phyloP scores from a whole-genome alignment of 2,329 filamentous ascomycete species.

The Drechslera avenae region DNA sequence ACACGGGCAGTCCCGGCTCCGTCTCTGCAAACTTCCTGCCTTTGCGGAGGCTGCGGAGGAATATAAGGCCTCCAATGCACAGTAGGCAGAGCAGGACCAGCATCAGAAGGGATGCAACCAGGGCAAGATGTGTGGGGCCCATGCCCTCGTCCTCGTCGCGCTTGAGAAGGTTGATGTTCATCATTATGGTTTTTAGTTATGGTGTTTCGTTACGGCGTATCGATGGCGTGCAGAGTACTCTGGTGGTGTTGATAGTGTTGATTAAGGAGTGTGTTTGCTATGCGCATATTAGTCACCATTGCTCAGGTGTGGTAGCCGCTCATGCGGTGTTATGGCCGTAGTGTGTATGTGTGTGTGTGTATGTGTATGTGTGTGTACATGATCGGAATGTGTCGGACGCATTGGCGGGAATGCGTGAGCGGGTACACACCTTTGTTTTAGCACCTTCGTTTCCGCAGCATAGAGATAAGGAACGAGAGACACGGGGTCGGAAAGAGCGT shows the following conservation, averaged over 20 bases:
- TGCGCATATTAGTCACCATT: conserved; percentile 25
- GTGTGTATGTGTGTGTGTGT: conserved; percentile 6
- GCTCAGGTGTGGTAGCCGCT: conserved; percentile 8
- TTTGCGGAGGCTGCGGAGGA: conserved; percentile 71
- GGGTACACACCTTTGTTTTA: conserved; percentile 36
- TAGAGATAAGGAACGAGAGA: conserved; percentile 27
- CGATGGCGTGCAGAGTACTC: conserved; percentile 27
- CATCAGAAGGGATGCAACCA: conserved; percentile 79
- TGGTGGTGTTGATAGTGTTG: conserved; percentile 16
- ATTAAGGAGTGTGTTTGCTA: conserved; percentile 39
- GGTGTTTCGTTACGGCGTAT: conserved; percentile 29
- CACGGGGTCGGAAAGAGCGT: conserved; percentile 45
- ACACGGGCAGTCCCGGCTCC: conserved; percentile 65
- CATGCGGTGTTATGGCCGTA: conserved; percentile 18
- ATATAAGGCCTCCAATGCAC: conserved; percentile 69
- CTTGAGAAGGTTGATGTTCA: conserved; percentile 58
- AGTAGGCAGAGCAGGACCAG: conserved; percentile 75
- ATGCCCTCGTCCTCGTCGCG: conserved; percentile 56
- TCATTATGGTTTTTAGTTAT: conserved; percentile 35
- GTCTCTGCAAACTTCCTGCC: conserved; percentile 53
- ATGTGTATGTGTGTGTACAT: conserved; percentile 4
- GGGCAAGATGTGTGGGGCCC: conserved; percentile 69
- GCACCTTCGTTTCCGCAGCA: conserved; percentile 20
- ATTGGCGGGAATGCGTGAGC: conserved; percentile 12
- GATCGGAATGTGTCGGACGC: conserved; percentile 26